phyloP scores from a whole-genome alignment of 257 asterid genomes.

The Rehmannia glutinosa region DNA sequence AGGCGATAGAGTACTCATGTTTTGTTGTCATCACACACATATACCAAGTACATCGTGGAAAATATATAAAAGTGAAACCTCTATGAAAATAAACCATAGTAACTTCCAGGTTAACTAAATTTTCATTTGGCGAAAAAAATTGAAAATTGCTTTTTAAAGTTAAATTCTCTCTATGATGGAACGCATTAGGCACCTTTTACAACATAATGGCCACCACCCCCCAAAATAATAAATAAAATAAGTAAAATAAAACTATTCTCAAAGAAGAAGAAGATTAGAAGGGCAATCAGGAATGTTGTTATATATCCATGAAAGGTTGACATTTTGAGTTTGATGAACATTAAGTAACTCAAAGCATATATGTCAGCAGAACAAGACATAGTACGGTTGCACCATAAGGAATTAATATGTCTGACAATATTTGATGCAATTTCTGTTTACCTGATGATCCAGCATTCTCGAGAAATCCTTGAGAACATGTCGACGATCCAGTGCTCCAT shows the following conservation, averaged over 20 bases:
- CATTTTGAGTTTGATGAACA: slow-evolving; percentile 5
- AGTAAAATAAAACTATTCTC: background rate
- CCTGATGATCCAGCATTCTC: slow-evolving; percentile 89
- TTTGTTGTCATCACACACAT: too few relatives aligned
- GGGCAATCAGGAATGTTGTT: background rate
- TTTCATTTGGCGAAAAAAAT: too few relatives aligned
- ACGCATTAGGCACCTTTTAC: background rate
- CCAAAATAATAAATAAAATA: background rate
- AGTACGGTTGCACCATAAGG: background rate
- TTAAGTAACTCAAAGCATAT: background rate
- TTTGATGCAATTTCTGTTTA: slow-evolving; percentile 17
- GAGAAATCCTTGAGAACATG: slow-evolving; percentile 94
- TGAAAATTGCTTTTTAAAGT: too few relatives aligned
- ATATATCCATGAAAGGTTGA: background rate
- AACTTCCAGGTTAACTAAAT: too few relatives aligned
- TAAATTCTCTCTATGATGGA: too few relatives aligned
- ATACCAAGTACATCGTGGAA: too few relatives aligned
- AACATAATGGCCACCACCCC: background rate
- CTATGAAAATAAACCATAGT: too few relatives aligned
- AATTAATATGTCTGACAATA: background rate
- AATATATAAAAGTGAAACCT: too few relatives aligned
- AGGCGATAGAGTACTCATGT: too few relatives aligned
- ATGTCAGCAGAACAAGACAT: background rate
- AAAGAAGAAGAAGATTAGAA: background rate
- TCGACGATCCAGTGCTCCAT: slow-evolving; percentile 62